Base-by-base conservation (phyloP, 768 basidiomycete genomes). In the Leccinum broughii region DNA sequence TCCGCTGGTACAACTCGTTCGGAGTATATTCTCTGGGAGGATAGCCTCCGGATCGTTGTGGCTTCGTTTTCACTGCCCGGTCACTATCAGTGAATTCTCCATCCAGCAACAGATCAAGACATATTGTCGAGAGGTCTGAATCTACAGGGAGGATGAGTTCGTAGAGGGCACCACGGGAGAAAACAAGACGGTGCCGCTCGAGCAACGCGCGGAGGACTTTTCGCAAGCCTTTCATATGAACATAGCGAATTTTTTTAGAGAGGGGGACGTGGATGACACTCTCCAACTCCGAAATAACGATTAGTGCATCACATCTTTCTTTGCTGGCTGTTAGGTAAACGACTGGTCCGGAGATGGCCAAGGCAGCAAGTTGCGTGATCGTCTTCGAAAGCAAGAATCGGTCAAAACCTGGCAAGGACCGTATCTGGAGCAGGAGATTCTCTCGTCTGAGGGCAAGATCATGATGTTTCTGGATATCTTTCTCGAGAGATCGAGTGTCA, bases 101-200 rank as follows among this genome's bases (percentile, higher is more conserved):
- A 20, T 44, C 41, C 41, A 20, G n/a, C 9, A 44, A 44, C 41
- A 20, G 10, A 4, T 44, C 41, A 1, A 44, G 8, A n/a, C 10
- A n/a, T 10, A n/a, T 10, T 7, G 4, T n/a, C 8, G 17, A n/a
- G 17, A n/a, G 7, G 9, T 10, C 41, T 0, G 1, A 3, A 6
- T 44, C 41, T 5, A n/a, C 41, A 9, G 41, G 3, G 3, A 7
- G n/a, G 4, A 44, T n/a, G n/a, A 44, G 41, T n/a, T n/a, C 9
- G 3, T 44, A n/a, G 3, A 44, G 41, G n/a, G 6, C 17, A n/a
- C n/a, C 41, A 0, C 41, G 41, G n/a, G 41, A 44, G 7, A 20
- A 0, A 3, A 44, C n/a, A 5, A 44, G 41, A 11, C 10, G 1
- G 9, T n/a, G 41, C 41, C 4, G 41, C n/a, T 44, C 41, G 3